Evolutionary conservation across 2,329 filamentous ascomycete genomes (phyloP).

Genomic region (Venturia nashicola): DNA sequence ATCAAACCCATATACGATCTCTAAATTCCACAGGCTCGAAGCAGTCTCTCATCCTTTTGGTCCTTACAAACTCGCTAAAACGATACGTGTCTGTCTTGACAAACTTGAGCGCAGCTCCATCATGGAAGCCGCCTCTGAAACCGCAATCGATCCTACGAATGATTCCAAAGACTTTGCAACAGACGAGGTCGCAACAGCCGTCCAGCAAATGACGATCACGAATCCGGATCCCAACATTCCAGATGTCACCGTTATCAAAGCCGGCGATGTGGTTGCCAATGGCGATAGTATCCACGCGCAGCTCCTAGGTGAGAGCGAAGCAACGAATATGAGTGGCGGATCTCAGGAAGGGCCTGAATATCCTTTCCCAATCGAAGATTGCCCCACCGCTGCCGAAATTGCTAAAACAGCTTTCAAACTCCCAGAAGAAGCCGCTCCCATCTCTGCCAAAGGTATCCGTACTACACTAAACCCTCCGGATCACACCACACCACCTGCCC

Average conservation of each 20-base stretch:
- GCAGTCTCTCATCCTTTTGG: constrained; percentile 27
- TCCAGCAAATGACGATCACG: constrained; percentile 12
- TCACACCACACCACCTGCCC: not conserved
- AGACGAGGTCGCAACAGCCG: not conserved
- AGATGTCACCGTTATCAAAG: constrained; percentile 12
- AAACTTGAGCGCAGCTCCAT: constrained; percentile 7
- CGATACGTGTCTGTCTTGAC: constrained; percentile 20
- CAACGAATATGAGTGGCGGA: not conserved
- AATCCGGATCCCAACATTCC: constrained; percentile 4
- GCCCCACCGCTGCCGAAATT: not conserved
- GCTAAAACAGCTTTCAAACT: not conserved
- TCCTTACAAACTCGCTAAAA: constrained; percentile 27
- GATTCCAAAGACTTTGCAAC: not conserved
- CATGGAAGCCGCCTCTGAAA: not conserved
- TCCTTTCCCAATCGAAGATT: constrained; percentile 3
- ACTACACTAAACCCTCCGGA: not conserved
- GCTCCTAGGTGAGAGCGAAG: constrained; percentile 12
- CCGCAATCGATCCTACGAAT: not conserved
- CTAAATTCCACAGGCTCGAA: constrained; percentile 18
- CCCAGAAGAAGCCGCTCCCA: not conserved
- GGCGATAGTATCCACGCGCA: constrained; percentile 15
- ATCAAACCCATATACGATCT: constrained; percentile 8
- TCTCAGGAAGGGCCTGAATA: constrained; percentile 4
- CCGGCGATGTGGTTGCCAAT: constrained; percentile 12
- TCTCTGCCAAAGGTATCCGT: not conserved